Conservation (phyloP, 495 filamentous ascomycete genomes). For the Thermothielavioides terrestris region DNA sequence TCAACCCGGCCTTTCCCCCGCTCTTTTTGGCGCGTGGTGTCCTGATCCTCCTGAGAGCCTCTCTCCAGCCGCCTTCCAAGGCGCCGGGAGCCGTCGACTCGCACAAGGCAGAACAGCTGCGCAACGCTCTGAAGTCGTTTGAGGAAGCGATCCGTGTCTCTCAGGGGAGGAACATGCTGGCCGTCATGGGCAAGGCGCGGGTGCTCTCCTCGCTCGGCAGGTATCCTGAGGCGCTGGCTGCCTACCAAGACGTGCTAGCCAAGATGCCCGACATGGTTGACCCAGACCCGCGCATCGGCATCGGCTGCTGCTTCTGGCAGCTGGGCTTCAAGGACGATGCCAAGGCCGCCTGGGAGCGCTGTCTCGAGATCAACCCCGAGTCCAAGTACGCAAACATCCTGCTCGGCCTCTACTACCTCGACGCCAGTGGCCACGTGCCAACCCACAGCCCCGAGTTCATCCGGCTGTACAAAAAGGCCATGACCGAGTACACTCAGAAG, state of each 20-base stretch:
- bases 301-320: slow-evolving; percentile 94
- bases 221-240: slow-evolving; percentile 69
- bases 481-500: slow-evolving; percentile 86
- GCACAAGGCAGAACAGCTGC: slow-evolving; percentile 70
- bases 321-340: slow-evolving; percentile 90
- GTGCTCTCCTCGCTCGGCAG: slow-evolving; percentile 75
- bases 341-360: slow-evolving; percentile 78
- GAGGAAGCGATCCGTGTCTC: slow-evolving; percentile 85
- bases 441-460: slow-evolving; percentile 71
- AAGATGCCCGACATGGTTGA: slow-evolving; percentile 85
- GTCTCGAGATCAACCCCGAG: slow-evolving; percentile 75
- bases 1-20: slow-evolving; percentile 83
- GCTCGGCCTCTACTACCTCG: slow-evolving; percentile 78
- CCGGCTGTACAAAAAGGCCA: slow-evolving; percentile 78
- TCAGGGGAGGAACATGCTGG: slow-evolving; percentile 78
- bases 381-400: slow-evolving; percentile 88
- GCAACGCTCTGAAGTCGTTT: slow-evolving; percentile 79
- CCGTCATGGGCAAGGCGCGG: slow-evolving; percentile 74
- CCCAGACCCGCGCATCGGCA: slow-evolving; percentile 88
- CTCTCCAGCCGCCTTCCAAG: slow-evolving; percentile 68
- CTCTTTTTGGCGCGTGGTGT: slow-evolving; percentile 89
- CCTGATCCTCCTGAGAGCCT: slow-evolving; percentile 77
- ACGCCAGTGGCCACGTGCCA: slow-evolving; percentile 67
- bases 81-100: slow-evolving; percentile 55
- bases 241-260: slow-evolving; percentile 76